phyloP scores from a whole-genome alignment of 202 grass and related monocot genomes.

The Panicum virgatum region DNA sequence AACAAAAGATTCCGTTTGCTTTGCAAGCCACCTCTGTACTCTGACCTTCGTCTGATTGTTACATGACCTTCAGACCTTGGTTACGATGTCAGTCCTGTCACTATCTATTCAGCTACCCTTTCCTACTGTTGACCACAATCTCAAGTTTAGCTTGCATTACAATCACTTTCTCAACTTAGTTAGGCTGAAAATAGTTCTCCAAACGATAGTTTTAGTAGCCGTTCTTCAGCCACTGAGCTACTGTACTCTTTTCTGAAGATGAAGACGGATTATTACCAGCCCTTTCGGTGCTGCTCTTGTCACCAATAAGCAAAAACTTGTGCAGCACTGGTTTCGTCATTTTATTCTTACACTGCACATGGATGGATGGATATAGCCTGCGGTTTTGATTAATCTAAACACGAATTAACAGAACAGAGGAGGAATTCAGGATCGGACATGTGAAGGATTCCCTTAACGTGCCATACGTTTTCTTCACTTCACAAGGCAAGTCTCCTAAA shows the following conservation, averaged over 20 bases:
- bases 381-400: not conserved
- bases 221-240: not conserved
- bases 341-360: not conserved
- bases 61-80: not conserved
- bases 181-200: not conserved
- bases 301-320: not conserved
- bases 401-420: conserved; percentile 47
- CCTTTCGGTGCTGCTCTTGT: not conserved
- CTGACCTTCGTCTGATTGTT: not conserved
- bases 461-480: conserved; percentile 62
- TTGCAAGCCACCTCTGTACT: not conserved
- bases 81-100: not conserved
- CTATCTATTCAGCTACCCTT: not conserved
- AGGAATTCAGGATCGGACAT: conserved; percentile 68
- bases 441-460: conserved; percentile 56
- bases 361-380: not conserved
- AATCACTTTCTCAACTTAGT: not conserved
- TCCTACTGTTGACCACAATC: not conserved
- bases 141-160: not conserved
- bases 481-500: conserved; percentile 46
- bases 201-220: not conserved
- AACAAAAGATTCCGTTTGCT: not conserved
- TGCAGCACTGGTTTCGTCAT: not conserved
- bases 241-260: not conserved
- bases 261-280: not conserved